A percentile compares a stretch with the other conserved stretches of the same genome.
Evolutionary conservation across 441 rosid genomes (phyloP).

Genomic region (Theobroma grandiflorum): DNA sequence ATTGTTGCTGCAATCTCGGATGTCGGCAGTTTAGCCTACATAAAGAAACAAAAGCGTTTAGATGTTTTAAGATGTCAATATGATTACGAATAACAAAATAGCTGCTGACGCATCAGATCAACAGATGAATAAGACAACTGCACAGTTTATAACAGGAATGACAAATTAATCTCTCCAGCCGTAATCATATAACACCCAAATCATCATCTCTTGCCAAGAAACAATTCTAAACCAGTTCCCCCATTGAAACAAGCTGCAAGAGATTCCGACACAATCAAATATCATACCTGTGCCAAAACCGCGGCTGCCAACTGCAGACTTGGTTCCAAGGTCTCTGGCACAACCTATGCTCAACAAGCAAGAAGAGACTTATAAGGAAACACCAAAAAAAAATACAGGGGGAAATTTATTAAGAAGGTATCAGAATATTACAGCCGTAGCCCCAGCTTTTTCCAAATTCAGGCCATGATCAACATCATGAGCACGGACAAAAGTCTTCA

Average conservation of each 20-base stretch:
- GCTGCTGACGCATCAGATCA: background rate
- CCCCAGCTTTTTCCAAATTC: constrained; percentile 96
- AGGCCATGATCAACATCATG: constrained; percentile 98
- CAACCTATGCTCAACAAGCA: constrained; percentile 62
- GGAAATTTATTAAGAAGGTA: constrained; percentile 26
- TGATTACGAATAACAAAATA: background rate
- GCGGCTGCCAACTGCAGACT: constrained; percentile 99
- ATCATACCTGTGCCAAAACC: constrained; percentile 92
- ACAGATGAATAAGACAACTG: background rate
- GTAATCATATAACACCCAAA: background rate
- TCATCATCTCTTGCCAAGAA: constrained; percentile 25
- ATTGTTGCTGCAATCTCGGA: constrained; percentile 93
- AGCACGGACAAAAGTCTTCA: constrained; percentile 96
- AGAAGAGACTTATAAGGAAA: background rate
- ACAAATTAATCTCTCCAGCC: background rate
- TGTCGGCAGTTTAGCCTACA: constrained; percentile 84
- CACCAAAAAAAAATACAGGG: background rate
- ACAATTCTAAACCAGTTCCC: background rate
- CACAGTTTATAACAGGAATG: background rate
- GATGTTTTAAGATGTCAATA: background rate
- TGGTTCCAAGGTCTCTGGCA: constrained; percentile 97
- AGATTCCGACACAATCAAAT: constrained; percentile 13
- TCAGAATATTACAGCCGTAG: constrained; percentile 80
- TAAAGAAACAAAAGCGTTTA: constrained; percentile 7
- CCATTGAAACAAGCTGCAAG: constrained; percentile 2